Conservation (phyloP, 2,329 filamentous ascomycete genomes). For the Calonectria pteridis region DNA sequence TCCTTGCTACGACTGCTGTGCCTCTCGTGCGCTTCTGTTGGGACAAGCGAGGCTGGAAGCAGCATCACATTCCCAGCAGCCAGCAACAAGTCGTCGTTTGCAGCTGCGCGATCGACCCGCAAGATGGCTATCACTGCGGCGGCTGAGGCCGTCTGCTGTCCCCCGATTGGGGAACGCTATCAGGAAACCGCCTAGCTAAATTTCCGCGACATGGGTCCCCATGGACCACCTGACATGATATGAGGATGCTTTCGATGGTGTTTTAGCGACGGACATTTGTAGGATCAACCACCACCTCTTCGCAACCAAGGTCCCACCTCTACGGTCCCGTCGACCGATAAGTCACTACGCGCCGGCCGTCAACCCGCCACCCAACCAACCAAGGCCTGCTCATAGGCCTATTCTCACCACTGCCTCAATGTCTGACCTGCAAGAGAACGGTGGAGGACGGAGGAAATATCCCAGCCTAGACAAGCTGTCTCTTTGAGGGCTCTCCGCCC, state of each 20-base stretch:
- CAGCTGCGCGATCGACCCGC: constrained; percentile 25
- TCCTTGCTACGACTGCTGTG: not conserved
- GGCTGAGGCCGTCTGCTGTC: constrained; percentile 36
- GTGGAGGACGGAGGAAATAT: constrained; percentile 29
- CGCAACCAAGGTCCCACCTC: constrained; percentile 26
- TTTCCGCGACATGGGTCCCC: constrained; percentile 38
- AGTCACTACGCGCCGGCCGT: constrained; percentile 37
- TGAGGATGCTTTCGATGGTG: constrained; percentile 30
- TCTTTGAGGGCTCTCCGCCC: constrained; percentile 17
- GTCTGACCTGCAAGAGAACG: constrained; percentile 29
- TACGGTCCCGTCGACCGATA: constrained; percentile 30
- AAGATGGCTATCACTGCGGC: constrained; percentile 31
- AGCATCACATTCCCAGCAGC: not conserved
- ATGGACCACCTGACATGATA: constrained; percentile 43
- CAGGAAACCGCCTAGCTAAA: constrained; percentile 33
- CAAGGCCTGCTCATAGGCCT: constrained; percentile 26
- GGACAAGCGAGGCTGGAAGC: not conserved
- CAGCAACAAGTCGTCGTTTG: not conserved
- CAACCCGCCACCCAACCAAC: constrained; percentile 26
- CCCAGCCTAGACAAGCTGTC: constrained; percentile 23
- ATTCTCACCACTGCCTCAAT: constrained; percentile 29
- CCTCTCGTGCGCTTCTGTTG: constrained; percentile 1
- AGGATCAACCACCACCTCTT: constrained; percentile 31
- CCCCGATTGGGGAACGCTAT: constrained; percentile 35
- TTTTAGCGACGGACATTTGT: constrained; percentile 23